Evolutionary conservation across 2,329 filamentous ascomycete genomes (phyloP).

Genomic region (Xylaria sp.): DNA sequence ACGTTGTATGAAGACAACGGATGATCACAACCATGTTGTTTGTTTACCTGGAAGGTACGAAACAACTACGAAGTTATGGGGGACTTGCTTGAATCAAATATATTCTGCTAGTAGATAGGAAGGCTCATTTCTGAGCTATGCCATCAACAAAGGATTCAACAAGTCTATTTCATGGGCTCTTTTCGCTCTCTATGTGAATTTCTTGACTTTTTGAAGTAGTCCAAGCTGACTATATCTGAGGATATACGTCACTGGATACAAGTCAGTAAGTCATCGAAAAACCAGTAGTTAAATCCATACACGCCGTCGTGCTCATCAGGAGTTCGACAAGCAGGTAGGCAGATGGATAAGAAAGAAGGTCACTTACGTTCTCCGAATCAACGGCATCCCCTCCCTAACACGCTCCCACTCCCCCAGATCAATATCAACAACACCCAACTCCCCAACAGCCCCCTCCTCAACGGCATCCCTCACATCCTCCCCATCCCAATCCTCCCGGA

Average conservation of each 20-base stretch:
- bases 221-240: slow-evolving; percentile 16
- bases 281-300: neutral
- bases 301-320: neutral
- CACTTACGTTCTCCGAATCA: slow-evolving; percentile 49
- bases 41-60: neutral
- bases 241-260: slow-evolving; percentile 27
- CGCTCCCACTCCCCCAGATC: slow-evolving; percentile 43
- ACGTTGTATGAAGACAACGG: slow-evolving; percentile 1
- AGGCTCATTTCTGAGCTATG: slow-evolving; percentile 1
- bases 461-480: slow-evolving; percentile 27
- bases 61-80: slow-evolving; percentile 1
- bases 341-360: neutral
- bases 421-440: slow-evolving; percentile 52
- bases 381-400: slow-evolving; percentile 48
- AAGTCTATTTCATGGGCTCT: neutral
- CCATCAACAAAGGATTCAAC: slow-evolving; percentile 11
- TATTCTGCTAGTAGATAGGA: slow-evolving; percentile 4
- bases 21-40: neutral
- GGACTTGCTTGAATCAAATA: slow-evolving; percentile 8
- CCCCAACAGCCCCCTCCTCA: slow-evolving; percentile 36
- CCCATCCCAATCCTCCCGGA: slow-evolving; percentile 36
- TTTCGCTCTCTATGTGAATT: neutral
- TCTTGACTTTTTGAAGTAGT: neutral
- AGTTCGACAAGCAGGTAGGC: neutral
- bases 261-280: slow-evolving; percentile 13